Evolutionary conservation across 164 flowering plant species (phyloP).

Genomic region (Umbellularia californica): DNA sequence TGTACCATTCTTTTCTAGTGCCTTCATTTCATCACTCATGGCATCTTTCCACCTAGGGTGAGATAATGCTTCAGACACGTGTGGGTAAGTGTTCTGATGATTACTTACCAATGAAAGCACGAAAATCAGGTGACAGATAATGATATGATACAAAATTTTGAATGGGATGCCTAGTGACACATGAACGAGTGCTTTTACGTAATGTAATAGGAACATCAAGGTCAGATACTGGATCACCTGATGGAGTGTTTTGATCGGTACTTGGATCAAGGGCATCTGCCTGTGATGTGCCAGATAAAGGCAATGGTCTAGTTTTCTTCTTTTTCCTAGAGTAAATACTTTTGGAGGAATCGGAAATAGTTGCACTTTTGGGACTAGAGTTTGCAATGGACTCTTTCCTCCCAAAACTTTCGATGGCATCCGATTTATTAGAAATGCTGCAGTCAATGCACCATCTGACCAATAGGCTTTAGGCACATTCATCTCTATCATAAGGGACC

Average conservation of each 20-base stretch:
- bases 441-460: not conserved
- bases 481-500: not conserved
- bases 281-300: too few relatives aligned
- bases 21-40: not conserved
- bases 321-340: not conserved
- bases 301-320: too few relatives aligned
- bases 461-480: not conserved
- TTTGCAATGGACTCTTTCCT: not conserved
- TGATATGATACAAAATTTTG: not conserved
- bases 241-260: too few relatives aligned
- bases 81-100: not conserved
- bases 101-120: not conserved
- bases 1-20: not conserved
- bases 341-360: not conserved
- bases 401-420: not conserved
- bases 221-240: not conserved
- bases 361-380: too few relatives aligned
- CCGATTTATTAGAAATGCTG: not conserved
- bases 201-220: not conserved
- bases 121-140: not conserved
- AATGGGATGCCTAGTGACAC: not conserved
- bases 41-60: not conserved
- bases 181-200: not conserved
- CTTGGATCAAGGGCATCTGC: too few relatives aligned
- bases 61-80: not conserved